Conservation (phyloP, 495 filamentous ascomycete species). For the Acidiella bohemica region DNA sequence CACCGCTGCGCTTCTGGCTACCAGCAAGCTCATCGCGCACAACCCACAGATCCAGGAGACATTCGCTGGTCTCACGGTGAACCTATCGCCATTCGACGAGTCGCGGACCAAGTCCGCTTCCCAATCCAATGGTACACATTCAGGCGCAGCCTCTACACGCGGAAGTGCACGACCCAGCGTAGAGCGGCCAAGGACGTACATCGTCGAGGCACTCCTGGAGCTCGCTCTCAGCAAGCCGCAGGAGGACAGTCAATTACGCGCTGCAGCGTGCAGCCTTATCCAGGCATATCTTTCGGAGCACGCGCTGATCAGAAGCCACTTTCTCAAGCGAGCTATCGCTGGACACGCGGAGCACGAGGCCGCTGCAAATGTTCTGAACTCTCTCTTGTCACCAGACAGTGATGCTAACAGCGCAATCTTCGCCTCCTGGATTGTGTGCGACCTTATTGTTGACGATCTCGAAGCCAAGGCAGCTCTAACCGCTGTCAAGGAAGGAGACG, state of each 20-base stretch:
- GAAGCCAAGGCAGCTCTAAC: slow-evolving; percentile 71
- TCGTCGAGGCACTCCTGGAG: slow-evolving; percentile 89
- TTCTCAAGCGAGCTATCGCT: slow-evolving; percentile 76
- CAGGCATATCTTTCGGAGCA: slow-evolving; percentile 83
- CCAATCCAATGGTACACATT: slow-evolving; percentile 8
- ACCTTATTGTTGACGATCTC: slow-evolving; percentile 70
- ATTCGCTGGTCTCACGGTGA: slow-evolving; percentile 7
- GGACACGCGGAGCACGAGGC: slow-evolving; percentile 76
- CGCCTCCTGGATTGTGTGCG: slow-evolving; percentile 76
- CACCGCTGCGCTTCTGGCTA: slow-evolving; percentile 4
- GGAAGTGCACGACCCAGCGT: slow-evolving; percentile 8
- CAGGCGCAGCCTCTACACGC: neutral
- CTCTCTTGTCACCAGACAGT: slow-evolving; percentile 40
- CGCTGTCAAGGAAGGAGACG: slow-evolving; percentile 76
- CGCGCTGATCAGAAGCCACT: slow-evolving; percentile 64
- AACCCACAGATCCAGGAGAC: slow-evolving; percentile 15
- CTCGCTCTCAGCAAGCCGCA: slow-evolving; percentile 58
- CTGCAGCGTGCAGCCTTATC: slow-evolving; percentile 78
- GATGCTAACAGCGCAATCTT: slow-evolving; percentile 41
- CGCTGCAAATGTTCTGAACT: slow-evolving; percentile 72
- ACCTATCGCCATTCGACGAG: neutral
- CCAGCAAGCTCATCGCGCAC: slow-evolving; percentile 8
- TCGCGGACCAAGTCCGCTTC: neutral
- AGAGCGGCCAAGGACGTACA: slow-evolving; percentile 36
- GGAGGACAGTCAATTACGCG: slow-evolving; percentile 60